Evolutionary conservation across 441 rosid species (phyloP), one percentile per base, ranked within the genome.

Genomic region (Omphalea diandra): DNA sequence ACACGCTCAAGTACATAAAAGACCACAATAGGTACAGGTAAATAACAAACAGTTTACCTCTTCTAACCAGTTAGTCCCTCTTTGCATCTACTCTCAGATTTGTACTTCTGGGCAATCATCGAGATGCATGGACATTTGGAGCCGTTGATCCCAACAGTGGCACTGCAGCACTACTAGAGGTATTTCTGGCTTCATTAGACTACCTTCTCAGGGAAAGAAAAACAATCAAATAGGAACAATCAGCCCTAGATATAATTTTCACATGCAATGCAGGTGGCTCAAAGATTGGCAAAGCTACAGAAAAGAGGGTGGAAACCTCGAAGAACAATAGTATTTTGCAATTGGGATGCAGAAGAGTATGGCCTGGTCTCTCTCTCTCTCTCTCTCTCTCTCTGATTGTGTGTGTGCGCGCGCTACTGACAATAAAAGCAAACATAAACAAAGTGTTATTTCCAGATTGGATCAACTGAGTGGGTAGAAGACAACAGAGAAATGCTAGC

Each of bases 381-480:
- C 67, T 18, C 50, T 69, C 62, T 31, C 69, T 73, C 52, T 49
- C 17, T 71, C 46, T 26, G 9, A 49, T 15, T 40, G 22, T 27
- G 17, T 29, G 2, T 47, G 27, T 32, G 12, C 49, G 50, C 57
- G 55, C 46, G 20, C 11, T 29, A 59, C 59, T 63, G 57, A 7
- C 10, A 33, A 15, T 54, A 47, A 58, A 53, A 20, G 2, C 52
- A 71, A 76, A 66, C 64, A 58, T 69, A 61, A 73, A 59, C 63
- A 27, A 29, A 33, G 38, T 24, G 26, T 31, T 52, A 32, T 35
- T 69, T 79, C 59, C 86, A 94, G 98, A 81, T 75, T 73, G 98
- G 98, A 63, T 94, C 97, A 65, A 94, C 98, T 7, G 98, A 94
- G 73, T 91, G 97, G 98, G 91, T 87, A 46, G 98, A 93, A 79